A percentile compares a stretch with the other conserved stretches of the same genome.
Conservation (phyloP, 768 basidiomycete species). For the Suillus cothurnatus region DNA sequence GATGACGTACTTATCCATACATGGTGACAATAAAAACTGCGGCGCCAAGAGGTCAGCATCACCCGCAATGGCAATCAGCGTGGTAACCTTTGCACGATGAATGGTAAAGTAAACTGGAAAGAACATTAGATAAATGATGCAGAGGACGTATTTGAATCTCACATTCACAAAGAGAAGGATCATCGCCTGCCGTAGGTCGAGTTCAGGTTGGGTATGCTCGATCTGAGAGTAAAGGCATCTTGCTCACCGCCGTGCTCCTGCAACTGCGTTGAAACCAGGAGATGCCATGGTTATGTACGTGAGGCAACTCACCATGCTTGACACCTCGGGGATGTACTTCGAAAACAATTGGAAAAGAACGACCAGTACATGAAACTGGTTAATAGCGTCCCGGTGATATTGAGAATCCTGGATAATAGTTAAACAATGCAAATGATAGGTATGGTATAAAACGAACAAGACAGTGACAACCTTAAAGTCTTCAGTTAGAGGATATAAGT, state of each 20-base stretch:
- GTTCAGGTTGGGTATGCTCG: neutral
- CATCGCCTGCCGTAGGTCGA: neutral
- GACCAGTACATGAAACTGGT: conserved; percentile 2
- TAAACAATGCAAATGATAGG: neutral
- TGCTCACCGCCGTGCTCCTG: neutral
- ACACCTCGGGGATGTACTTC: neutral
- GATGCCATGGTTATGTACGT: neutral
- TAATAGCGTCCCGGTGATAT: neutral
- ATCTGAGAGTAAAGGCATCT: neutral
- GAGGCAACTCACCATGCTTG: neutral
- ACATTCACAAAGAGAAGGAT: neutral
- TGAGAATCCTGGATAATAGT: conserved; percentile 1
- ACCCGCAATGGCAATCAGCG: neutral
- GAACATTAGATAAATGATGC: neutral
- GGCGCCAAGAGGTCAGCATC: neutral
- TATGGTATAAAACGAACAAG: conserved; percentile 1
- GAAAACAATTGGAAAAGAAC: neutral
- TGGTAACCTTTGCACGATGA: conserved; percentile 7
- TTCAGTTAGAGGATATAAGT: neutral
- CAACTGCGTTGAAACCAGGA: neutral
- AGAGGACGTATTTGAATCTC: neutral
- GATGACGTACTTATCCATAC: conserved; percentile 12
- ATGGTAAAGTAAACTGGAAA: neutral
- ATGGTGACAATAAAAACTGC: conserved; percentile 12
- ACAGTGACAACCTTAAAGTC: neutral